Evolutionary conservation across 345 rosid genomes (phyloP), one percentile per base, ranked within the genome.

Genomic region (Physaria fendleri): DNA sequence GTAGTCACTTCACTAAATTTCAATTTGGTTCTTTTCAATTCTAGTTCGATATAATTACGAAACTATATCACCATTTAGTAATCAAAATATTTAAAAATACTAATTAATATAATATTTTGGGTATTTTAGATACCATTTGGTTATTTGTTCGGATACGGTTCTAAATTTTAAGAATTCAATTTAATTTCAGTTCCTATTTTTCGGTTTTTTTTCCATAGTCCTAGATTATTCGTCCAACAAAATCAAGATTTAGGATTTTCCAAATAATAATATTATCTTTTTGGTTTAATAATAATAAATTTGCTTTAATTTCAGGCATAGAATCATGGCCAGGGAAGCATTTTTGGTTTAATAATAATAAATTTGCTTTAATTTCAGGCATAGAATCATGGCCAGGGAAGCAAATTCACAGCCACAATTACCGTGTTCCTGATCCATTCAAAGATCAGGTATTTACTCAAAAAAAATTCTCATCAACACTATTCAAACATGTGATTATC

Each of bases 381-480:
- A 61, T 69, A 69, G 70, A 76, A 54, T 44, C 65, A 45, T 92
- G 98, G 98, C 95, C 90, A 2, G 97, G 98, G 37, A 86, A 80
- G 83, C 95, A 88, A 70, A 66, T 84, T 44, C 89, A 92, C 65
- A 85, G 98, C 76, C 97, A 88, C 79, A 92, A 78, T 56, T 88
- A 88, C 40, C 87, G 98, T 24, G 53, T 64, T 56, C 89, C 93
- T 2, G 73, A 69, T 37, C 82, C 78, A 48, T 88, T 81, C 65
- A 79, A 35, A 35, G 85, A 79, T 76, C 82, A 73, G 73, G 98
- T 85, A 82, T 12, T 59, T 34, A 21, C 48, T n/a, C 45, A 34
- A 5, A 20, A 53, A 1, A 27, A 28, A n/a, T n/a, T 43, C 17
- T 9, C 60, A 42, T 59, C 59, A 24, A 3, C 10, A 17, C n/a